Conservation (phyloP, 306 rosid genomes). For the Quercus robur region DNA sequence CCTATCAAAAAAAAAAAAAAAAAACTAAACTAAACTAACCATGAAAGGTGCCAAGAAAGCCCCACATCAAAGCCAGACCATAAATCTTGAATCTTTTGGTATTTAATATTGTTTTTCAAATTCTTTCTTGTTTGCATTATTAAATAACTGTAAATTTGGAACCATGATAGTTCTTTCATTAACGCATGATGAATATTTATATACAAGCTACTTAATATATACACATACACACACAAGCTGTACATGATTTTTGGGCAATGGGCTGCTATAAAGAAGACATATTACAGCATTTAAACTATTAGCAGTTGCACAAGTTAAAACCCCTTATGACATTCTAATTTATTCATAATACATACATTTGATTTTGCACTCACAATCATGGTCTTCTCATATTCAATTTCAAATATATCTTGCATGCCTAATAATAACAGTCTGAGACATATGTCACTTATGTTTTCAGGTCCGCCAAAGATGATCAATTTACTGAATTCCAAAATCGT, state of each 20-base stretch:
- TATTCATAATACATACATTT: not conserved
- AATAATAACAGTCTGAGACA: not conserved
- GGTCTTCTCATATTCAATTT: not conserved
- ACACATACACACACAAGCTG: not conserved
- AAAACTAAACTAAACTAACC: no score
- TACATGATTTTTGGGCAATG: not conserved
- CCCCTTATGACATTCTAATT: not conserved
- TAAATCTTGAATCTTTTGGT: no score
- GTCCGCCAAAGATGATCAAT: constrained; percentile 46
- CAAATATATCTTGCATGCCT: not conserved
- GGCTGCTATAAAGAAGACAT: not conserved
- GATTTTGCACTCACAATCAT: not conserved
- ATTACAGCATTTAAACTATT: not conserved
- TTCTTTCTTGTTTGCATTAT: no score
- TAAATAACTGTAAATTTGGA: constrained; percentile 9
- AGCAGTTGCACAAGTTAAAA: not conserved
- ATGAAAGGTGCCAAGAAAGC: no score
- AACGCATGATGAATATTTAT: not conserved
- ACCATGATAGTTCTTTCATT: not conserved
- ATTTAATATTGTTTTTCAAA: no score
- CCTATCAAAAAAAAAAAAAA: no score
- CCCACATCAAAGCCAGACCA: no score
- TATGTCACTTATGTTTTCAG: constrained; percentile 40
- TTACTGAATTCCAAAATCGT: constrained; percentile 46
- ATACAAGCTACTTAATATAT: not conserved